Conservation (phyloP, 2,329 filamentous ascomycete genomes). For the Clonostachys sp. region DNA sequence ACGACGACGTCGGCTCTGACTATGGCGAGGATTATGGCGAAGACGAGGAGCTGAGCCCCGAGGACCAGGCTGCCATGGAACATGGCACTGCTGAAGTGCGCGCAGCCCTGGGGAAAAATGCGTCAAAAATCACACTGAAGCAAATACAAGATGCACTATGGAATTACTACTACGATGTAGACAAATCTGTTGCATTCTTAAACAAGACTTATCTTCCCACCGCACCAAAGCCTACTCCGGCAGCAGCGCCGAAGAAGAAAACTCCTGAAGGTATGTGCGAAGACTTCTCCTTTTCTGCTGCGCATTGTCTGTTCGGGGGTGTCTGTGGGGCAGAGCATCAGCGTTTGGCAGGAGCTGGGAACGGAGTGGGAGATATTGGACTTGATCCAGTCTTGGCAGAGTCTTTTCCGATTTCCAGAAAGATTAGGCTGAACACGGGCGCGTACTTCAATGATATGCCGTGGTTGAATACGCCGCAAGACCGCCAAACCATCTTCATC, state of each 20-base stretch:
- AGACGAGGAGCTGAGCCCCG: conserved; percentile 31
- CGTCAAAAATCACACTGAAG: conserved; percentile 46
- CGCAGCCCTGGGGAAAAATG: conserved; percentile 55
- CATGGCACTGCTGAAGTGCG: conserved; percentile 64
- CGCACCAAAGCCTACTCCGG: conserved; percentile 29
- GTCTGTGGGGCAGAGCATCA: conserved; percentile 23
- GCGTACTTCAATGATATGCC: conserved; percentile 72
- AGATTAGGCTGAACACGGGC: background rate
- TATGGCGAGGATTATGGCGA: conserved; percentile 39
- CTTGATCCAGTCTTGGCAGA: background rate
- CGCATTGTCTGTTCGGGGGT: conserved; percentile 14
- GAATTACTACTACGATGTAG: conserved; percentile 94
- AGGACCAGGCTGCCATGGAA: conserved; percentile 50
- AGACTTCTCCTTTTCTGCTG: conserved; percentile 22
- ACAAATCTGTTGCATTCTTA: conserved; percentile 78
- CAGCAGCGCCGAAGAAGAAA: conserved; percentile 19
- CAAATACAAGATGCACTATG: conserved; percentile 89
- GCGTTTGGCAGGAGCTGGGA: conserved; percentile 3
- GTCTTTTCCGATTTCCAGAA: background rate
- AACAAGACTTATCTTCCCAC: conserved; percentile 56
- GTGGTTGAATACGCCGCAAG: conserved; percentile 70
- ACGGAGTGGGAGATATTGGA: background rate
- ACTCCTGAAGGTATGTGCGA: conserved; percentile 33
- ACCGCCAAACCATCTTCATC: conserved; percentile 62
- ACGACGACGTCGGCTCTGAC: conserved; percentile 40